Evolutionary conservation across 257 asterid genomes (phyloP), one percentile per base, ranked within the genome.

Genomic region (Penstemon davidsonii): DNA sequence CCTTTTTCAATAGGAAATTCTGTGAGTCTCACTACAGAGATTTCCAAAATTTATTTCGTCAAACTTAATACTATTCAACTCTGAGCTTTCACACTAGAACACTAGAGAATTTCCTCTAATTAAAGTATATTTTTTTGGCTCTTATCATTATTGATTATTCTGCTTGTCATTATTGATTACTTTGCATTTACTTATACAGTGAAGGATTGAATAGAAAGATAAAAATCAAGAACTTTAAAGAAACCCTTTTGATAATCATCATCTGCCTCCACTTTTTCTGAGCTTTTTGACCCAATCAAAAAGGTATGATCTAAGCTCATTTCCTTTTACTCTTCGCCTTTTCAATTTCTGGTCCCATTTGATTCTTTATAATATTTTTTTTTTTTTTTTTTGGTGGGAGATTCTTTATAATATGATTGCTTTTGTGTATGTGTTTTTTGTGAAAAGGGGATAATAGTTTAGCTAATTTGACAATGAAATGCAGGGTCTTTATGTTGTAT

Each of bases 311-410:
- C 68, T 64, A 69, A 55, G 58, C 54, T 10, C 76, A 12, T 38
- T 38, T 64, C 57, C 25, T 64, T 68, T 69, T 8, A 19, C 37
- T 47, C 47, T 52, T 18, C 40, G 39, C 42, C 72, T 45, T 64
- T 63, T 66, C 61, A 12, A 68, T 74, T 78, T 67, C 61, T 60
- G 75, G 81, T 43, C 79, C 79, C 83, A 69, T 78, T 65, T 70
- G 67, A 18, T 75, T 55, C 3, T 62, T 36, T 54, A 64, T 9
- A 7, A n/a, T 7, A 61, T 55, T n/a, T n/a, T n/a, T n/a, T n/a
- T n/a, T n/a, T n/a, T n/a, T n/a, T n/a, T n/a, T n/a, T n/a, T n/a
- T n/a, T n/a, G n/a, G n/a, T n/a, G n/a, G n/a, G n/a, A n/a, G 67
- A 18, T 75, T 55, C 3, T 62, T 36, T 54, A 64, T 9, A 7